Evolutionary conservation across 2,329 filamentous ascomycete genomes (phyloP).

Genomic region (Chalaropsis thielavioides): DNA sequence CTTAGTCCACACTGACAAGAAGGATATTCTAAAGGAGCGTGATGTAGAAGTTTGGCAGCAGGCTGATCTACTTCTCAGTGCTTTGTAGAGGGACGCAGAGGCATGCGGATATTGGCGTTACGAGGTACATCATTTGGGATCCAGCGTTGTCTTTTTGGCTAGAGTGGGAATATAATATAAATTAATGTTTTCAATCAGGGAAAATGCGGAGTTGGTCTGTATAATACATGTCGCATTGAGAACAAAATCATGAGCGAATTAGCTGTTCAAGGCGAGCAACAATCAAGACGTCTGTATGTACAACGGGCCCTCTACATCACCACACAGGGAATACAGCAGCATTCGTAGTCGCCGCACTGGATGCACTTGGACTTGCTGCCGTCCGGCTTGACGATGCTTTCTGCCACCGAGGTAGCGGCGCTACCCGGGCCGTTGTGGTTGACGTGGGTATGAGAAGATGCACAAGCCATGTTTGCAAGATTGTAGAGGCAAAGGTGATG

Average conservation of each 20-base stretch:
- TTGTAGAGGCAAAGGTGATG: not conserved
- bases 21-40: not conserved
- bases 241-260: not conserved
- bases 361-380: slow-evolving; percentile 34
- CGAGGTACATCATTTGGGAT: not conserved
- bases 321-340: slow-evolving; percentile 41
- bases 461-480: slow-evolving; percentile 11
- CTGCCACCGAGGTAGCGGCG: slow-evolving; percentile 34
- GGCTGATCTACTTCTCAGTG: not conserved
- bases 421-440: slow-evolving; percentile 33
- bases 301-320: slow-evolving; percentile 29
- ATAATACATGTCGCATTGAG: not conserved
- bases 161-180: not conserved
- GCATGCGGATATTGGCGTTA: not conserved
- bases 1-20: not conserved
- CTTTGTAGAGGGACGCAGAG: not conserved
- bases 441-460: not conserved
- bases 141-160: not conserved
- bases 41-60: slow-evolving; percentile 11
- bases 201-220: not conserved
- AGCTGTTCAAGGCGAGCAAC: not conserved
- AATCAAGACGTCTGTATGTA: not conserved
- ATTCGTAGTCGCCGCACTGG: slow-evolving; percentile 37
- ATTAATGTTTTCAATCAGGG: not conserved
- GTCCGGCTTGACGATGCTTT: slow-evolving; percentile 36